phyloP scores from a whole-genome alignment of 75 land plant genomes.

The Adiantum capillusveneris region DNA sequence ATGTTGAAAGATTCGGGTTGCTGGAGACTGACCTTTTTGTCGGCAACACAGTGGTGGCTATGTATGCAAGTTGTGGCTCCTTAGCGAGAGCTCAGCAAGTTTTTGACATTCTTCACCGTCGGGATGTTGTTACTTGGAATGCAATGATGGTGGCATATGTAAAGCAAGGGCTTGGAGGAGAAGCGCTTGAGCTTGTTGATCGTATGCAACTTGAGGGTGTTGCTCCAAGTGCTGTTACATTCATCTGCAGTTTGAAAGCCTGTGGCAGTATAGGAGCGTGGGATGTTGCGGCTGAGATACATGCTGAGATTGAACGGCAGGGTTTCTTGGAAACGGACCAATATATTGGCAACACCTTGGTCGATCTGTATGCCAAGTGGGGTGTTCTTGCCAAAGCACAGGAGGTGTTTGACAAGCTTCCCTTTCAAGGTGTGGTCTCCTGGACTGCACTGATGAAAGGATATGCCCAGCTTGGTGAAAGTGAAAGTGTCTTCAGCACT shows the following conservation, averaged over 20 bases:
- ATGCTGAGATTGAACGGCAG: conserved; percentile 7
- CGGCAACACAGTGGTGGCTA: conserved; percentile 40
- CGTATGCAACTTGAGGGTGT: conserved; percentile 5
- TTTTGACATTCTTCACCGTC: not conserved
- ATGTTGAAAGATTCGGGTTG: conserved; percentile 31
- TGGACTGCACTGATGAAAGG: conserved; percentile 7
- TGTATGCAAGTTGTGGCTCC: conserved; percentile 39
- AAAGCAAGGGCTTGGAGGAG: conserved; percentile 4
- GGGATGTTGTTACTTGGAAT: conserved; percentile 30
- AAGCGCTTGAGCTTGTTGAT: conserved; percentile 7
- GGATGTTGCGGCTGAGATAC: conserved; percentile 10
- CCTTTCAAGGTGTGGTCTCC: not conserved
- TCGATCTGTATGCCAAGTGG: conserved; percentile 6
- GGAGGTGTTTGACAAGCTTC: conserved; percentile 8
- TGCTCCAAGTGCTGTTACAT: conserved; percentile 13
- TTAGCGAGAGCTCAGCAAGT: not conserved
- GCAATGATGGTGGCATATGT: conserved; percentile 33
- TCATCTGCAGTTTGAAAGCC: conserved; percentile 11
- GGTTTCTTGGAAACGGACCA: not conserved
- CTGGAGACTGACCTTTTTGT: conserved; percentile 34
- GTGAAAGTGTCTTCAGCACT: not conserved
- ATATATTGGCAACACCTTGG: conserved; percentile 9
- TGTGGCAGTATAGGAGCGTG: conserved; percentile 15
- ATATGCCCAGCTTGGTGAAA: not conserved
- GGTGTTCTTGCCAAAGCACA: conserved; percentile 2